Conservation (phyloP, 768 basidiomycete species). For the Lentinula guzmanii region DNA sequence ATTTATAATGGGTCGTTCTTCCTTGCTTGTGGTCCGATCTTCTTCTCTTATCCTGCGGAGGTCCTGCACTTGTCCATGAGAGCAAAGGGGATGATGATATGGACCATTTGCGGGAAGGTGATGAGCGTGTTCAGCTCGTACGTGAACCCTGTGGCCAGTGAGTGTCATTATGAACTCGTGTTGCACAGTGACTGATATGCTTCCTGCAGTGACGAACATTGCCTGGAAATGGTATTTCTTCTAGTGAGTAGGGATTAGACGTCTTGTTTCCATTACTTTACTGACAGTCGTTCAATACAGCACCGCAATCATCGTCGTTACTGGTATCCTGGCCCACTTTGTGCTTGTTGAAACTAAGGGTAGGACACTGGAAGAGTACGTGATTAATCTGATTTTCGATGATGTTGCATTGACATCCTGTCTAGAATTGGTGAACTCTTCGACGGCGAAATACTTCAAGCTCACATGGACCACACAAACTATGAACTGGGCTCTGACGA, state of each 20-base stretch:
- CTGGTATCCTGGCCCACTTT: neutral
- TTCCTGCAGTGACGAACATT: neutral
- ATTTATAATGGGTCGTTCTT: conserved; percentile 7
- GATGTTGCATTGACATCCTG: too few species aligned
- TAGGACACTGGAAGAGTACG: conserved; percentile 7
- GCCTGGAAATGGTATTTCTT: conserved; percentile 8
- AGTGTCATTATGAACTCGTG: neutral
- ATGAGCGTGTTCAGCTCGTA: conserved; percentile 6
- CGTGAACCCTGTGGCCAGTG: conserved; percentile 7
- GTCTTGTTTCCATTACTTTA: neutral
- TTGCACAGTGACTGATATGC: neutral
- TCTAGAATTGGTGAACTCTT: conserved; percentile 6
- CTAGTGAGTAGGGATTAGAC: neutral
- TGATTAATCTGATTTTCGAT: neutral
- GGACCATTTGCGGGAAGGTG: neutral
- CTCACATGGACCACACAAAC: neutral
- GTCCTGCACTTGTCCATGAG: conserved; percentile 5
- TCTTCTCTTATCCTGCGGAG: conserved; percentile 7
- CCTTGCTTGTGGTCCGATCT: conserved; percentile 6
- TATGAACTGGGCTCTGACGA: neutral
- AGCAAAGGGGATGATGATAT: conserved; percentile 5
- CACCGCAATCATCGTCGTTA: conserved; percentile 6
- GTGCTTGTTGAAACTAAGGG: conserved; percentile 6
- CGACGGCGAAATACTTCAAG: neutral
- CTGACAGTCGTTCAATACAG: neutral